Evolutionary conservation across 768 basidiomycete genomes (phyloP).

Genomic region (Pisolithus sp.): DNA sequence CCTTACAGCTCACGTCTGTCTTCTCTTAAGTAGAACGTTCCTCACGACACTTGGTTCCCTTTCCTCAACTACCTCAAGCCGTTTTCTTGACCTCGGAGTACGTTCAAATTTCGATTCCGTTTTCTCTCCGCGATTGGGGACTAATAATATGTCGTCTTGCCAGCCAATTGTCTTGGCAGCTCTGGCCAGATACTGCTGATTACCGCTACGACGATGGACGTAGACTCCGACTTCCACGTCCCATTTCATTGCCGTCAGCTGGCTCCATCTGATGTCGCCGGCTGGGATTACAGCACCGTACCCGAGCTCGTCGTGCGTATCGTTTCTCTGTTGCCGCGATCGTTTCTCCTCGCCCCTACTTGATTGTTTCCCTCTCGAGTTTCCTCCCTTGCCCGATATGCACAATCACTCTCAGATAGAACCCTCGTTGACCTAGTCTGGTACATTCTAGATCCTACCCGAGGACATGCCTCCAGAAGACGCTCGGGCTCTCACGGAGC

Average conservation of each 20-base stretch:
- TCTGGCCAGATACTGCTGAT: background rate
- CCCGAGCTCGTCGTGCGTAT: slow-evolving; percentile 24
- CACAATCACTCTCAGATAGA: background rate
- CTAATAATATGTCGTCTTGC: background rate
- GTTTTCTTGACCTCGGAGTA: background rate
- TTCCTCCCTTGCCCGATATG: background rate
- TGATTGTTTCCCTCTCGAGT: background rate
- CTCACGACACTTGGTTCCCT: background rate
- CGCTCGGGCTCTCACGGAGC: slow-evolving; percentile 14
- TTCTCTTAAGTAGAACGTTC: background rate
- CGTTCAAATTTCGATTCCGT: background rate
- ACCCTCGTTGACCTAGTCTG: background rate
- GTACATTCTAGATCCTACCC: slow-evolving; percentile 15
- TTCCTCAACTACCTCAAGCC: background rate
- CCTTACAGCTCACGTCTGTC: background rate
- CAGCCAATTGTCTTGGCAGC: background rate
- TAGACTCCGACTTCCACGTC: slow-evolving; percentile 16
- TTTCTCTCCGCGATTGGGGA: background rate
- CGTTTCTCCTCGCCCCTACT: background rate
- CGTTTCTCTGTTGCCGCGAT: slow-evolving; percentile 4
- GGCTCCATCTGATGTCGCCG: slow-evolving; percentile 20
- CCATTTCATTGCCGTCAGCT: slow-evolving; percentile 26
- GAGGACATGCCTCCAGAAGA: slow-evolving; percentile 18
- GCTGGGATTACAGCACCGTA: slow-evolving; percentile 23
- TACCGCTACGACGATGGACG: slow-evolving; percentile 10